phyloP scores from a whole-genome alignment of 2,329 filamentous ascomycete genomes.

The Colletotrichum viniferum region DNA sequence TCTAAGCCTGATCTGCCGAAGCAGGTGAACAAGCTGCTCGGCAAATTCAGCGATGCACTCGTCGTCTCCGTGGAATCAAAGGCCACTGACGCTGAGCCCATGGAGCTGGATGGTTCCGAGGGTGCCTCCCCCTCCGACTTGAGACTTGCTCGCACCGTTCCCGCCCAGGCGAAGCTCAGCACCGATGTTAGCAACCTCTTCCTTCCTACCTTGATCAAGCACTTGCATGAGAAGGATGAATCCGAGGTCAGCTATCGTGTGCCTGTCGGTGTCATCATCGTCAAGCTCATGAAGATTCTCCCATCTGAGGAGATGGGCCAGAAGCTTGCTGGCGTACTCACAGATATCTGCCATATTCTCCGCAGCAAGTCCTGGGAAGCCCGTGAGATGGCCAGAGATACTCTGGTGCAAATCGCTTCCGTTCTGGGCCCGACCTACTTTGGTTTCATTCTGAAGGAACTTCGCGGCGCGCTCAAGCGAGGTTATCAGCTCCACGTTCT shows the following conservation, averaged over 20 bases:
- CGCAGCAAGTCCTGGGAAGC: constrained; percentile 88
- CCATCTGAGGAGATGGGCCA: constrained; percentile 74
- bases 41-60: constrained; percentile 80
- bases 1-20: constrained; percentile 85
- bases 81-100: constrained; percentile 42
- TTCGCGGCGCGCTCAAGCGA: constrained; percentile 79
- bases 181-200: constrained; percentile 77
- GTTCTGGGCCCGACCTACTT: constrained; percentile 84
- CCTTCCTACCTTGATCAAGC: constrained; percentile 78
- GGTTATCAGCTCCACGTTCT: constrained; percentile 95
- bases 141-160: constrained; percentile 68
- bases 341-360: constrained; percentile 92
- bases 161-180: constrained; percentile 68
- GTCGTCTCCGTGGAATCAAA: constrained; percentile 52
- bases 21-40: constrained; percentile 81
- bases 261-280: constrained; percentile 85
- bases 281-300: constrained; percentile 84
- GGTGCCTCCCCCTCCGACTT: constrained; percentile 24
- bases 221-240: constrained; percentile 94
- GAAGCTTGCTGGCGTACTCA: constrained; percentile 80
- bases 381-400: constrained; percentile 88
- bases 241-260: constrained; percentile 91
- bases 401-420: constrained; percentile 80
- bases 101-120: constrained; percentile 44
- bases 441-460: constrained; percentile 90